Evolutionary conservation across 2,329 filamentous ascomycete genomes (phyloP).

Genomic region (Monilinia fructigena): DNA sequence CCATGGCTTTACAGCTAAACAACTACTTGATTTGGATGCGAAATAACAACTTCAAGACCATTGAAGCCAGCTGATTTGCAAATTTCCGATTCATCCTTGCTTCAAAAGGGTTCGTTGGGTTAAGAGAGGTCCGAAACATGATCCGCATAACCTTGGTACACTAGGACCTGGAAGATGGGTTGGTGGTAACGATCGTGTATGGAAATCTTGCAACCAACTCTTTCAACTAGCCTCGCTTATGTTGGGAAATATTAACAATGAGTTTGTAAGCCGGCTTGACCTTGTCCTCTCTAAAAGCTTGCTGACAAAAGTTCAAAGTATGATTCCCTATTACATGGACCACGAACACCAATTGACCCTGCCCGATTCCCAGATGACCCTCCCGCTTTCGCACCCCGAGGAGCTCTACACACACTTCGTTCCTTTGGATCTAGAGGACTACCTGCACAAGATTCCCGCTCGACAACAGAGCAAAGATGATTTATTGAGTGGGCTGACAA

Average conservation of each 20-base stretch:
- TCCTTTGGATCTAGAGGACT: neutral
- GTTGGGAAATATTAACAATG: neutral
- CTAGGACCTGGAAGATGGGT: neutral
- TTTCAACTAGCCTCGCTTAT: constrained; percentile 11
- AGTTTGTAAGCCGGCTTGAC: neutral
- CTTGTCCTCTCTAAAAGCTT: neutral
- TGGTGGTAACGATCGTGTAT: constrained; percentile 1
- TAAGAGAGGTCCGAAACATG: neutral
- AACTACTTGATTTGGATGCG: constrained; percentile 16
- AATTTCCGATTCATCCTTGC: constrained; percentile 1
- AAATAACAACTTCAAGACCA: constrained; percentile 7
- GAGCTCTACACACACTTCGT: neutral
- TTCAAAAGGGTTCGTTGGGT: neutral
- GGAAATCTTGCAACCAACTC: constrained; percentile 1
- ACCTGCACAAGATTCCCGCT: constrained; percentile 2
- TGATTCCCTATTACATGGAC: neutral
- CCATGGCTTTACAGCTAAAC: constrained; percentile 7
- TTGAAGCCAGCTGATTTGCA: constrained; percentile 3
- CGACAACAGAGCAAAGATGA: neutral
- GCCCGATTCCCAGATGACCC: neutral
- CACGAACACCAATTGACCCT: constrained; percentile 6
- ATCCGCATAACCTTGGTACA: neutral
- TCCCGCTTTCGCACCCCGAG: neutral
- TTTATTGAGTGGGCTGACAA: neutral
- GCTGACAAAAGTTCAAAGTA: neutral